Conservation (phyloP, 176 grass and related monocot genomes). For the Hordeum vulgare region DNA sequence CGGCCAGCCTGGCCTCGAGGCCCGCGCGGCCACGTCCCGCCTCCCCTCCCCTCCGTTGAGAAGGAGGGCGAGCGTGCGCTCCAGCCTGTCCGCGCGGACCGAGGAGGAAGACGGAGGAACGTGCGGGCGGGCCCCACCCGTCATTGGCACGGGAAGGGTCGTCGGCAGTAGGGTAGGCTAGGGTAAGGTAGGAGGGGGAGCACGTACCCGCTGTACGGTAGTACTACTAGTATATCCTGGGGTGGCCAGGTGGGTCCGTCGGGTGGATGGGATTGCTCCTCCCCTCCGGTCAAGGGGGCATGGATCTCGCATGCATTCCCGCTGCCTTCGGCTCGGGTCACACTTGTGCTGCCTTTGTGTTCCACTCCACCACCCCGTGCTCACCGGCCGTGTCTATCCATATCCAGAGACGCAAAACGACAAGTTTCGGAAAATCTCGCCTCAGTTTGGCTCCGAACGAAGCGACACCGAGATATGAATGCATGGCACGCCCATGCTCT, state of each 20-base stretch:
- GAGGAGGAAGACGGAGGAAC: neutral
- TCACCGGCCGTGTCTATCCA: no score
- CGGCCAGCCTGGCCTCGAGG: slow-evolving; percentile 33
- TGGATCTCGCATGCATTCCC: neutral
- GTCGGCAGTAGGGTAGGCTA: neutral
- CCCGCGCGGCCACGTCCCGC: neutral
- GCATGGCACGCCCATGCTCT: no score
- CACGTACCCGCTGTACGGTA: slow-evolving; percentile 31
- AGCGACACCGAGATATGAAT: no score
- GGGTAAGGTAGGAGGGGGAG: neutral
- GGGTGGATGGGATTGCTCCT: neutral
- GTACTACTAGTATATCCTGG: no score
- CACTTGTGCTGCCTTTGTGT: no score
- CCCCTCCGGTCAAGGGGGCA: neutral
- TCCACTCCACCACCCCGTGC: no score
- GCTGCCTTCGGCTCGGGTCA: neutral
- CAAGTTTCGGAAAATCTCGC: no score
- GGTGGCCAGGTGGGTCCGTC: neutral
- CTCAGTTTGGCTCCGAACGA: no score
- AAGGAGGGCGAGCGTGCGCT: slow-evolving; percentile 5
- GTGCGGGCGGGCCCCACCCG: slow-evolving; percentile 6
- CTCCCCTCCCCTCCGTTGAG: neutral
- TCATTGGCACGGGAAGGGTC: neutral
- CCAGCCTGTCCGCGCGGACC: slow-evolving; percentile 33
- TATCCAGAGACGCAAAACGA: no score